A percentile compares a stretch with the other conserved stretches of the same genome.
Conservation (phyloP, 441 rosid genomes). For the Bruguiera hainesii region DNA sequence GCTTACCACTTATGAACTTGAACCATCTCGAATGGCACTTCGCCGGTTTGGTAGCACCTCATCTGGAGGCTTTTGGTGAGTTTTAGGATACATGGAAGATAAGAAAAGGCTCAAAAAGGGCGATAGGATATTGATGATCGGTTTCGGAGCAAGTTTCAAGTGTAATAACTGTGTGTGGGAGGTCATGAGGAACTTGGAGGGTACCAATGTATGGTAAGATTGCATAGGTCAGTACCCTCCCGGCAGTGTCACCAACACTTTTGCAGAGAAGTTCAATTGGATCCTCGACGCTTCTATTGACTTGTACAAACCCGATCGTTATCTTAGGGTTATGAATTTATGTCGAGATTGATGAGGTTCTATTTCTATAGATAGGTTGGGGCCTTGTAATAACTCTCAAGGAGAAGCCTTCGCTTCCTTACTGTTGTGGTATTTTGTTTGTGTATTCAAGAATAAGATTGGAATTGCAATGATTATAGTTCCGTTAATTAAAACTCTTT, state of each 20-base stretch:
- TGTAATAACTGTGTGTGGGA: constrained; percentile 76
- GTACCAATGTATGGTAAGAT: constrained; percentile 57
- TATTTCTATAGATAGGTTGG: no score
- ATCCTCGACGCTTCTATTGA: constrained; percentile 32
- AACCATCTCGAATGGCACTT: constrained; percentile 73
- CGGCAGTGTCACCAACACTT: constrained; percentile 35
- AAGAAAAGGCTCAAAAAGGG: constrained; percentile 60
- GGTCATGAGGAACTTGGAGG: constrained; percentile 45
- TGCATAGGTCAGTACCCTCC: constrained; percentile 47
- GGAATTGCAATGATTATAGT: no score
- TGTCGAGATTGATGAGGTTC: no score
- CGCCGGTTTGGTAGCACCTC: constrained; percentile 74
- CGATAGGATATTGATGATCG: constrained; percentile 61
- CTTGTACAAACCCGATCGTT: no score
- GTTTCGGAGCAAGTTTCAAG: constrained; percentile 74
- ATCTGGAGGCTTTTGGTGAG: constrained; percentile 69
- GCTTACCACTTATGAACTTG: constrained; percentile 47
- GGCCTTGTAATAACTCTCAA: no score
- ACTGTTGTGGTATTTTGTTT: no score
- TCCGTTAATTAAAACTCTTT: no score
- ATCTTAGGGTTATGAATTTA: not conserved
- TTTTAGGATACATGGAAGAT: constrained; percentile 67
- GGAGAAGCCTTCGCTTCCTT: no score
- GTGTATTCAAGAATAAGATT: no score
- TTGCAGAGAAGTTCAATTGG: constrained; percentile 52